A percentile compares a stretch with the other conserved stretches of the same genome.
Evolutionary conservation across 495 filamentous ascomycete genomes (phyloP).

Genomic region (Astrocystis sublimbata): DNA sequence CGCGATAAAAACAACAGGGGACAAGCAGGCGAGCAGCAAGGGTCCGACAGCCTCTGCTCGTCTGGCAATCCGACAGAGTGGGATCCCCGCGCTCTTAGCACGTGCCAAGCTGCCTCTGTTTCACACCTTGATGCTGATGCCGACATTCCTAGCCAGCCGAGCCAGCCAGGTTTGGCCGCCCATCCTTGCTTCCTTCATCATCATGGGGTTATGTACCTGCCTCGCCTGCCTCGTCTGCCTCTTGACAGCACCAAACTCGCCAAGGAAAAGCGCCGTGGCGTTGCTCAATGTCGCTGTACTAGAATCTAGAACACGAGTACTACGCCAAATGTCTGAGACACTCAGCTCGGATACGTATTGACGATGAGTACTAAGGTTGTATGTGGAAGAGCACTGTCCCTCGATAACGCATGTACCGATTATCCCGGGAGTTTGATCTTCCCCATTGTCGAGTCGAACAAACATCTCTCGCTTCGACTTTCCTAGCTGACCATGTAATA

Average conservation of each 20-base stretch:
- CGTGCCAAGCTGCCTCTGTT: constrained; percentile 15
- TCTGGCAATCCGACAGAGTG: constrained; percentile 20
- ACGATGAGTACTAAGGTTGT: too few species aligned
- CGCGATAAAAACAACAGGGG: not conserved
- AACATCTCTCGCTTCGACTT: not conserved
- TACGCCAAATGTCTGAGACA: not conserved
- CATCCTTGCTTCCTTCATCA: not conserved
- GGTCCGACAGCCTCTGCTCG: not conserved
- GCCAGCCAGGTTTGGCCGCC: too few species aligned
- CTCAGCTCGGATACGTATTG: not conserved
- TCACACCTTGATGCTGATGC: constrained; percentile 6
- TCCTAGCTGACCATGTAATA: not conserved
- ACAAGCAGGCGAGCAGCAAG: not conserved
- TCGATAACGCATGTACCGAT: too few species aligned
- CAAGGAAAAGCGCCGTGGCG: not conserved
- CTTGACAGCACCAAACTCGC: too few species aligned
- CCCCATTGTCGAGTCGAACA: not conserved
- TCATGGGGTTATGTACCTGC: not conserved
- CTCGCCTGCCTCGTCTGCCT: too few species aligned
- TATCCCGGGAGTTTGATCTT: too few species aligned
- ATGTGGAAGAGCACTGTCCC: too few species aligned
- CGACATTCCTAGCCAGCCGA: not conserved
- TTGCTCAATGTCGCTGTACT: not conserved
- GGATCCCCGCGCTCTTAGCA: constrained; percentile 11
- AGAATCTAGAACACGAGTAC: not conserved